Evolutionary conservation across 805 yeast genomes (phyloP).

Genomic region (Saccharomyces paradoxus): DNA sequence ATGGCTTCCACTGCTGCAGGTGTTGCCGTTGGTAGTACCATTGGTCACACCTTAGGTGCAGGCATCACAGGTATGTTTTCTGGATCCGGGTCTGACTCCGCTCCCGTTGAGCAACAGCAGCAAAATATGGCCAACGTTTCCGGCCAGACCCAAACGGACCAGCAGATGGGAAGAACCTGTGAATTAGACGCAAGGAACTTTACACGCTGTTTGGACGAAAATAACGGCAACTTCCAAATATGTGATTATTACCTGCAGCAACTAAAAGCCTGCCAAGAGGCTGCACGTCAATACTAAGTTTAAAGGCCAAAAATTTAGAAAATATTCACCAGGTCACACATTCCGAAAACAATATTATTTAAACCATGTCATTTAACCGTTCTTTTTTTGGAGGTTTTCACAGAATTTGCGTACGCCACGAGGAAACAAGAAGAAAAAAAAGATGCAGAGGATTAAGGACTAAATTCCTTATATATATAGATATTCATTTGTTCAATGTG

Average conservation of each 20-base stretch:
- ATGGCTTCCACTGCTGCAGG: slow-evolving; percentile 99
- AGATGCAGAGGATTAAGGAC: neutral
- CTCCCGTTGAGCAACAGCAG: slow-evolving; percentile 40
- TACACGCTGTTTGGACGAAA: slow-evolving; percentile 91
- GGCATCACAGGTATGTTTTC: slow-evolving; percentile 87
- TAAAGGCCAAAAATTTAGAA: slow-evolving; percentile 13
- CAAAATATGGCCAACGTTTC: slow-evolving; percentile 19
- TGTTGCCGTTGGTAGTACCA: slow-evolving; percentile 96
- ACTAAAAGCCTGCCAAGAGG: slow-evolving; percentile 94
- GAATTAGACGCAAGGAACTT: slow-evolving; percentile 91
- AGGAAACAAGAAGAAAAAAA: neutral
- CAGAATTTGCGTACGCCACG: neutral
- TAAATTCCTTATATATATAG: neutral
- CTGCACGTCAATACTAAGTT: slow-evolving; percentile 66
- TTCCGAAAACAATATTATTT: neutral
- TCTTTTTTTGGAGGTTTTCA: neutral
- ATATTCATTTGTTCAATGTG: neutral
- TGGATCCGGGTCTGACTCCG: slow-evolving; percentile 45
- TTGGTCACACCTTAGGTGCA: slow-evolving; percentile 95
- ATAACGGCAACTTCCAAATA: slow-evolving; percentile 90
- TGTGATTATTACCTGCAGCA: slow-evolving; percentile 97
- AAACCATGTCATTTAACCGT: neutral
- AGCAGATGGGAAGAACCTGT: slow-evolving; percentile 52
- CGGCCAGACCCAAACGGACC: slow-evolving; percentile 21
- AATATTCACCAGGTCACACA: slow-evolving; percentile 1